Evolutionary conservation across 2,329 filamentous ascomycete species (phyloP), one percentile per base, ranked within the genome.

Genomic region (Ceratocystis diversiconidia): DNA sequence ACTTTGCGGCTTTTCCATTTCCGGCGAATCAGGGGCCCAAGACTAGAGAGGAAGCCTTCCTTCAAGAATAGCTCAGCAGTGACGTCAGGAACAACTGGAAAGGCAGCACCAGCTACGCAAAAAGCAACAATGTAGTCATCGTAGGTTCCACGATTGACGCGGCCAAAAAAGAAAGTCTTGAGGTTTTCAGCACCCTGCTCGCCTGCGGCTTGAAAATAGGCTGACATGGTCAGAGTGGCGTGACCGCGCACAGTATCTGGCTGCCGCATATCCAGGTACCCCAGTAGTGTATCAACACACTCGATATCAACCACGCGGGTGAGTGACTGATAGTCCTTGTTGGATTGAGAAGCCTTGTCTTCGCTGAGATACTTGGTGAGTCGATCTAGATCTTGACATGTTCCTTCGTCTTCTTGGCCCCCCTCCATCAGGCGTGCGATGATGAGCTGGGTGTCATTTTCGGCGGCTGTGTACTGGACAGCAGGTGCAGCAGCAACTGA

Each of bases 41-140:
- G 81, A 65, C 84, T 87, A 67, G 85, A 79, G 59, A 96, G 79
- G 71, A 99, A 97, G 2, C 90, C 90, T 70, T 96, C 90, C 44
- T 86, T 91, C 66, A 97, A 82, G 73, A 99, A 96, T 46, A 97
- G 79, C 67, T 85, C 80, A 2, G 89, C 81, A 1, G 87, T 89
- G 55, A 89, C 82, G 65, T 86, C 82, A 2, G 90, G 88, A 1
- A 89, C 85, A 63, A 99, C 82, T 1, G 94, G 92, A 73, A 99
- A 99, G 7, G 95, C 84, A 25, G 86, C 85, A 1, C 91, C 85
- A 5, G 91, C 90, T n/a, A 92, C 91, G 64, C 92, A 97, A 74
- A 96, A 97, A 5, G 92, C 92, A 62, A 94, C 80, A 65, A 96
- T 90, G 70, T 95, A 84, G 74, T 95, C 90, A 71, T 96, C 92